These are phyloP conservation scores for Bacidia rubella DNA, from an alignment of 495 filamentous ascomycete genomes.

Conservation along the genomic window DNA sequence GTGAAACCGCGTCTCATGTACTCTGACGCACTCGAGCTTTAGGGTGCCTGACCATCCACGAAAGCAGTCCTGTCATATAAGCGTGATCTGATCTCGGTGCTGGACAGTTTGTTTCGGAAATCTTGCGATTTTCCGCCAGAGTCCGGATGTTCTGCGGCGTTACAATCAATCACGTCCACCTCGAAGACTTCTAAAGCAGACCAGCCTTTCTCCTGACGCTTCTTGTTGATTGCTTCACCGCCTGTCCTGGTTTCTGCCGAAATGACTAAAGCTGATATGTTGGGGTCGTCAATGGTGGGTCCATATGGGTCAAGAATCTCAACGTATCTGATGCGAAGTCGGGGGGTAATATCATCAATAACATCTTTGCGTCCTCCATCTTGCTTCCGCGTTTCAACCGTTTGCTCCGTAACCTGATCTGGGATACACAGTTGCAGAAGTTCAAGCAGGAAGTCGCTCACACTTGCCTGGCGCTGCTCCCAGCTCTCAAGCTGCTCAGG, in stretches of 20 bases:
- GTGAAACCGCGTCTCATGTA: no score
- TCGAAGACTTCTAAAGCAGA: constrained; percentile 63
- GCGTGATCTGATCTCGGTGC: constrained; percentile 53
- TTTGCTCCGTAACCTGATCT: constrained; percentile 22
- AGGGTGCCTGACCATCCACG: no score
- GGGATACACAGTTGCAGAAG: constrained; percentile 47
- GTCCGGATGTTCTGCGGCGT: constrained; percentile 23
- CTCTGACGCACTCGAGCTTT: no score
- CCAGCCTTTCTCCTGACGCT: constrained; percentile 69
- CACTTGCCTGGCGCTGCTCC: constrained; percentile 52
- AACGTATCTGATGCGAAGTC: constrained; percentile 52
- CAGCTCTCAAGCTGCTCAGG: constrained; percentile 66
- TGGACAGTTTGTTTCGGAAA: constrained; percentile 82
- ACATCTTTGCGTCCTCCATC: constrained; percentile 39
- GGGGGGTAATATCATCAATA: constrained; percentile 31
- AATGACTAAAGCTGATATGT: constrained; percentile 68
- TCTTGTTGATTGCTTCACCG: constrained; percentile 70
- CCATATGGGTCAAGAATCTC: constrained; percentile 83
- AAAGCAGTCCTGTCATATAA: constrained; percentile 20
- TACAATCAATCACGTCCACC: constrained; percentile 73
- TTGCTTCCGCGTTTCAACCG: no score
- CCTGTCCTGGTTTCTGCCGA: constrained; percentile 81
- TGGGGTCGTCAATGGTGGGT: constrained; percentile 74
- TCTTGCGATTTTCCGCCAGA: constrained; percentile 28
- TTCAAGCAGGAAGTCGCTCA: constrained; percentile 55